A percentile compares a stretch with the other conserved stretches of the same genome.
Conservation (phyloP, 352 stramenopile species). For the Phytopythium chamaehyphon region DNA sequence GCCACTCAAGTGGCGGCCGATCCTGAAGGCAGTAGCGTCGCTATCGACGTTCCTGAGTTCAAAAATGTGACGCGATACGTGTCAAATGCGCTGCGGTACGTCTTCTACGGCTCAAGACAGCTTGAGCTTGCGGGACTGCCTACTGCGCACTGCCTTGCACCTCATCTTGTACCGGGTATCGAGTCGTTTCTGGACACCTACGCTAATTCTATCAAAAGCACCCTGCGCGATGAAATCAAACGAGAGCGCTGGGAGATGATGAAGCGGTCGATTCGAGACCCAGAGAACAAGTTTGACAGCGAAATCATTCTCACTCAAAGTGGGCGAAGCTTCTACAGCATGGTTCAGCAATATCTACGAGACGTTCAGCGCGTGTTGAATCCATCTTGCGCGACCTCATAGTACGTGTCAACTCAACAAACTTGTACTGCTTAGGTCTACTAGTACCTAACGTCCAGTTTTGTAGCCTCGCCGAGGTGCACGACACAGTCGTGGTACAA, state of each 20-base stretch:
- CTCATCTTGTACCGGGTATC: conserved; percentile 55
- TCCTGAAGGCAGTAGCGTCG: conserved; percentile 19
- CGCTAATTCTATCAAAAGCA: conserved; percentile 60
- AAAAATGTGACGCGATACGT: conserved; percentile 77
- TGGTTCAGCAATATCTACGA: conserved; percentile 77
- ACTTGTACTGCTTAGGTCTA: conserved; percentile 4
- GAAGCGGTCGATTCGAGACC: conserved; percentile 62
- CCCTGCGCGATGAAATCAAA: conserved; percentile 72
- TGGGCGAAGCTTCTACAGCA: conserved; percentile 69
- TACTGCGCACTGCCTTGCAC: conserved; percentile 68
- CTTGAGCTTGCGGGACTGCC: conserved; percentile 73
- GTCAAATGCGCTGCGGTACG: conserved; percentile 64
- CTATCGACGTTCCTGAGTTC: conserved; percentile 70
- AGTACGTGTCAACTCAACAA: conserved; percentile 24
- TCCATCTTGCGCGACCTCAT: conserved; percentile 72
- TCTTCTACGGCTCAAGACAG: conserved; percentile 79
- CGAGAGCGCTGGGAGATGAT: conserved; percentile 81
- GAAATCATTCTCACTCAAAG: conserved; percentile 84
- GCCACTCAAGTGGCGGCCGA: conserved; percentile 1
- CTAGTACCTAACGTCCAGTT: conserved; percentile 2
- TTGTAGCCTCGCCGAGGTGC: conserved; percentile 47
- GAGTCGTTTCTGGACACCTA: conserved; percentile 62
- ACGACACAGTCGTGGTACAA: conserved; percentile 52
- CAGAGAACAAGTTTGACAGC: conserved; percentile 55
- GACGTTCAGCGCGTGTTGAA: conserved; percentile 77